phyloP scores from a whole-genome alignment of 2,329 filamentous ascomycete genomes.

The Neonectria neomacrospora region DNA sequence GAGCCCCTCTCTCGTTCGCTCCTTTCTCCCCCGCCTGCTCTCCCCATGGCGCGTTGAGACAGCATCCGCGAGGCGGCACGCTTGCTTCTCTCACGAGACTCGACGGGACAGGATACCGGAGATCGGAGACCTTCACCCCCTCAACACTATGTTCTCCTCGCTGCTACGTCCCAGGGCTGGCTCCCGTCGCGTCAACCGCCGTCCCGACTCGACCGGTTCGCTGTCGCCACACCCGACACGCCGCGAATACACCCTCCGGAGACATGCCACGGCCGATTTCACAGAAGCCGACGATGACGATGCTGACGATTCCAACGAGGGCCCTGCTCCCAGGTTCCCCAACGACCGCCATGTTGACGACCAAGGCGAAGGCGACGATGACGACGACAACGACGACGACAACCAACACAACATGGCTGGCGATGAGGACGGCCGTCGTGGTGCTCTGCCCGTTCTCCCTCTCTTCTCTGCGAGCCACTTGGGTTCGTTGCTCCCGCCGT shows the following conservation, averaged over 20 bases:
- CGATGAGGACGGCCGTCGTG: conserved; percentile 45
- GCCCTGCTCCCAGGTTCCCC: conserved; percentile 34
- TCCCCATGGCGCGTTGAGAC: conserved; percentile 44
- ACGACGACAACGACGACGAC: conserved; percentile 60
- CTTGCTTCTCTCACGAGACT: conserved; percentile 32
- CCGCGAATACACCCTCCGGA: conserved; percentile 43
- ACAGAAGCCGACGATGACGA: conserved; percentile 70
- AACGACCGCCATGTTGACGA: conserved; percentile 42
- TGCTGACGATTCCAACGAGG: conserved; percentile 54
- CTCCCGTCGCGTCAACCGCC: conserved; percentile 48
- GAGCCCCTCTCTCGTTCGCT: conserved; percentile 32
- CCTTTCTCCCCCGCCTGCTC: conserved; percentile 35
- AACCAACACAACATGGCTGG: conserved; percentile 46
- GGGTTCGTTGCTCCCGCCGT: conserved; percentile 58
- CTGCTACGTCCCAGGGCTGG: conserved; percentile 49
- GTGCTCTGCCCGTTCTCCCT: conserved; percentile 66
- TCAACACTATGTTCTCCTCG: conserved; percentile 52
- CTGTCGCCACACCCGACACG: conserved; percentile 47
- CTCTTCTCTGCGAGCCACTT: conserved; percentile 84
- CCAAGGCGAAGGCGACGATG: conserved; percentile 61
- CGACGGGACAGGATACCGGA: background rate
- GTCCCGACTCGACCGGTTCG: conserved; percentile 44
- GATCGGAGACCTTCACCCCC: conserved; percentile 18
- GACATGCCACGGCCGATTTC: conserved; percentile 72
- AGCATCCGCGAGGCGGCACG: conserved; percentile 40